Percentiles rank a stretch among this genome's conserved stretches.
Conservation (phyloP, 2,329 filamentous ascomycete species). For the Penicillium brasilianum region DNA sequence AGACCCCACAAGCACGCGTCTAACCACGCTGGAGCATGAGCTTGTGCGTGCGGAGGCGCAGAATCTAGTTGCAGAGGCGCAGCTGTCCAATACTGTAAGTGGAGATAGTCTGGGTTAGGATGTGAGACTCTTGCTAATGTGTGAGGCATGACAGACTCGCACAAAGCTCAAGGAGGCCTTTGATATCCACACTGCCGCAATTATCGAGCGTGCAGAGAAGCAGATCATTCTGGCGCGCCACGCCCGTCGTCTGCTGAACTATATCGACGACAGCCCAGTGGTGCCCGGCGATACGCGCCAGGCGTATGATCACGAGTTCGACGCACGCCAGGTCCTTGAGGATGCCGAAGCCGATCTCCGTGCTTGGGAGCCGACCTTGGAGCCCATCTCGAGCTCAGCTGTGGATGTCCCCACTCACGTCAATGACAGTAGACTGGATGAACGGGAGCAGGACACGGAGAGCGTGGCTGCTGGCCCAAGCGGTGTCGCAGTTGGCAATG, state of each 20-base stretch:
- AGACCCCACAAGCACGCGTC: constrained; percentile 80
- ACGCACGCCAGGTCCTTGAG: constrained; percentile 84
- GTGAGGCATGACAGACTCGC: constrained; percentile 67
- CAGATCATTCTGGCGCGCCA: constrained; percentile 93
- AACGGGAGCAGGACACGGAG: constrained; percentile 9
- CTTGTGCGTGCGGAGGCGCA: constrained; percentile 94
- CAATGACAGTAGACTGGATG: background rate
- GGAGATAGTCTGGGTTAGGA: background rate
- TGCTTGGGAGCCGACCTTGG: constrained; percentile 67
- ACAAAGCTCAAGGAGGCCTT: constrained; percentile 97
- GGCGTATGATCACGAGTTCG: constrained; percentile 68
- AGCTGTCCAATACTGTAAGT: constrained; percentile 89
- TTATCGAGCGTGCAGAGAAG: constrained; percentile 96
- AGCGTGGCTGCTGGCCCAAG: constrained; percentile 14
- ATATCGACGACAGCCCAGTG: constrained; percentile 87
- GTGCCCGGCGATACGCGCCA: constrained; percentile 80
- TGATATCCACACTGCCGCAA: constrained; percentile 82
- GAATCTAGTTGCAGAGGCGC: constrained; percentile 93
- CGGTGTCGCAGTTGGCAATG: constrained; percentile 18
- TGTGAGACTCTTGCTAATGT: constrained; percentile 11
- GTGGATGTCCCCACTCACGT: constrained; percentile 43
- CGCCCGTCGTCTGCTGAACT: constrained; percentile 79
- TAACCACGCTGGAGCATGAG: constrained; percentile 91
- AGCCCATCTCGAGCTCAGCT: constrained; percentile 57
- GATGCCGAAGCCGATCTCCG: constrained; percentile 89